Percentiles rank a stretch among this genome's conserved stretches.
Evolutionary conservation across 2,329 filamentous ascomycete genomes (phyloP).

Genomic region (Aspergillus felis): DNA sequence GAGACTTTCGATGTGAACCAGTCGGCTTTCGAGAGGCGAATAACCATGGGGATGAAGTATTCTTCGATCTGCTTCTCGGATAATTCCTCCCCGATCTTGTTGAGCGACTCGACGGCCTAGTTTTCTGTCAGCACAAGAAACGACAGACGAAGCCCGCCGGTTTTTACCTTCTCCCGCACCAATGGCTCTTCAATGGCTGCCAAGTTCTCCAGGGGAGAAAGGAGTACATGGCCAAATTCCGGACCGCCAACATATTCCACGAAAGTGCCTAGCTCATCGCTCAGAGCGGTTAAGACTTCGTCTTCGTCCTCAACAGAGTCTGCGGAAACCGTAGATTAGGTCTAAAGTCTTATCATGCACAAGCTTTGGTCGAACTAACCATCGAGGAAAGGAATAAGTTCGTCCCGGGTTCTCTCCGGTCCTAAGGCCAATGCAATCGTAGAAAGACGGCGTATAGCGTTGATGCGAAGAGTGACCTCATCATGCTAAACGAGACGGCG

Average conservation of each 20-base stretch:
- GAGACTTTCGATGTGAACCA: slow-evolving; percentile 99
- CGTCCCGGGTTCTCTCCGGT: slow-evolving; percentile 92
- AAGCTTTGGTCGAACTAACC: slow-evolving; percentile 58
- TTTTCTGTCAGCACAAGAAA: slow-evolving; percentile 4
- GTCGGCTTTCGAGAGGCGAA: slow-evolving; percentile 96
- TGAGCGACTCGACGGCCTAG: slow-evolving; percentile 95
- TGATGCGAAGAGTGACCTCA: slow-evolving; percentile 94
- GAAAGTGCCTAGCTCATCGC: slow-evolving; percentile 93
- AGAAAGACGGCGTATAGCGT: slow-evolving; percentile 95
- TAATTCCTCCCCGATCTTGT: slow-evolving; percentile 95
- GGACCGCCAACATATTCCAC: slow-evolving; percentile 96
- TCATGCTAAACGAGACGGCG: slow-evolving; percentile 66
- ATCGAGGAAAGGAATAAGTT: slow-evolving; percentile 98
- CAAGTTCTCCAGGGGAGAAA: slow-evolving; percentile 95
- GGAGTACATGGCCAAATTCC: slow-evolving; percentile 89
- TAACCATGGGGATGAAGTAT: slow-evolving; percentile 91
- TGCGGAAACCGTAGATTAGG: slow-evolving; percentile 42
- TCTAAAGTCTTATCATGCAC: slow-evolving; percentile 10
- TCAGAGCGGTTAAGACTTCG: slow-evolving; percentile 93
- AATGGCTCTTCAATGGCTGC: slow-evolving; percentile 98
- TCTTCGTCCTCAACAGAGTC: slow-evolving; percentile 99
- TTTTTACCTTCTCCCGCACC: slow-evolving; percentile 87
- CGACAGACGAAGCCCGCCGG: not conserved
- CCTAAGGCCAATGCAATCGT: slow-evolving; percentile 96
- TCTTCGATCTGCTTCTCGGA: slow-evolving; percentile 92